Percentiles rank a stretch among this genome's conserved stretches.
Conservation (phyloP, 2,329 filamentous ascomycete genomes). For the Delphinella strobiligena region DNA sequence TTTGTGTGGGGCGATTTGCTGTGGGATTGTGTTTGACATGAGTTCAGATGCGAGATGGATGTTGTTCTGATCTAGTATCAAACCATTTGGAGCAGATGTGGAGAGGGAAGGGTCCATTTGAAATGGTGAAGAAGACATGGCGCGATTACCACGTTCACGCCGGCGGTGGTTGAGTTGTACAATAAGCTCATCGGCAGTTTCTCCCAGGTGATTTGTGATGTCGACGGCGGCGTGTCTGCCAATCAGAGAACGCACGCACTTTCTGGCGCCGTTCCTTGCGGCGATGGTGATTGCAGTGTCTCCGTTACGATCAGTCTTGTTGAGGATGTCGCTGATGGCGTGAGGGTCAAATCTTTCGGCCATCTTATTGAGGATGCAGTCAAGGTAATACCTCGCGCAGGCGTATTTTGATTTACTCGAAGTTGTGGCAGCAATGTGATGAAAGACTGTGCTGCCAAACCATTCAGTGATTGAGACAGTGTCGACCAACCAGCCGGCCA, state of each 20-base stretch:
- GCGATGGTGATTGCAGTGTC: constrained; percentile 86
- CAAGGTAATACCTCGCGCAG: constrained; percentile 85
- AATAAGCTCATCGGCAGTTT: constrained; percentile 77
- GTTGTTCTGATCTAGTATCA: neutral
- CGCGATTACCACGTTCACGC: constrained; percentile 39
- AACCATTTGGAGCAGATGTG: constrained; percentile 9
- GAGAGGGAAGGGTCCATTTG: constrained; percentile 13
- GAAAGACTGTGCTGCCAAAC: constrained; percentile 78
- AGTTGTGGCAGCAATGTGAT: constrained; percentile 85
- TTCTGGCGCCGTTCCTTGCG: constrained; percentile 75
- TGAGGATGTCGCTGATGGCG: constrained; percentile 66
- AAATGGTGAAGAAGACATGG: constrained; percentile 61
- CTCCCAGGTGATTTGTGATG: constrained; percentile 67
- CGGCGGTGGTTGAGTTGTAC: constrained; percentile 57
- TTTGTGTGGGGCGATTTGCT: constrained; percentile 19
- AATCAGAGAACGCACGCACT: constrained; percentile 54
- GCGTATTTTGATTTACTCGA: constrained; percentile 75
- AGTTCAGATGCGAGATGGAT: neutral
- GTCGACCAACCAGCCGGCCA: constrained; percentile 71
- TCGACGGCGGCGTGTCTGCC: constrained; percentile 72
- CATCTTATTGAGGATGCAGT: constrained; percentile 79
- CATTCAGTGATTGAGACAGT: constrained; percentile 72
- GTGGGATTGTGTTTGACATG: constrained; percentile 2
- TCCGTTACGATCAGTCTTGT: constrained; percentile 71
- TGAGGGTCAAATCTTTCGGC: constrained; percentile 64